A percentile compares a stretch with the other conserved stretches of the same genome.
Evolutionary conservation across 805 yeast species (phyloP).

Genomic region (Lachancea dasiensis): DNA sequence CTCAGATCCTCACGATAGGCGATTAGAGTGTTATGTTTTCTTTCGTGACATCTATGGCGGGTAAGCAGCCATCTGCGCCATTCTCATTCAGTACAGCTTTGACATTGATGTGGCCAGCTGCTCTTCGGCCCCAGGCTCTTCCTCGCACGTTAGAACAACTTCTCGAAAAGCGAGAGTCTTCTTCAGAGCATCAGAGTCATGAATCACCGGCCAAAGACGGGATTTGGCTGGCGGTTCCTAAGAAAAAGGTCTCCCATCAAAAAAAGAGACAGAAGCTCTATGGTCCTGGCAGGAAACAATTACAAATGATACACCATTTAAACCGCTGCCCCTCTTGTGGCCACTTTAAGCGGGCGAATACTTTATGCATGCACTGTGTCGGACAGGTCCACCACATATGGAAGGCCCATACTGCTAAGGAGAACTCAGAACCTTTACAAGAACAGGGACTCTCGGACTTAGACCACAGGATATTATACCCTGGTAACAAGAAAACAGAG

Average conservation of each 20-base stretch:
- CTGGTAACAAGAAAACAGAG: conserved; percentile 55
- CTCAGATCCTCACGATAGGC: too few species aligned
- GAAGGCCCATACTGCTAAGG: conserved; percentile 38
- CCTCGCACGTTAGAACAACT: conserved; percentile 37
- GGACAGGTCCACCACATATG: conserved; percentile 71
- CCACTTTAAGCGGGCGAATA: conserved; percentile 80
- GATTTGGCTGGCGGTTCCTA: conserved; percentile 84
- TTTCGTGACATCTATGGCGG: background rate
- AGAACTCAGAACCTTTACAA: conserved; percentile 24
- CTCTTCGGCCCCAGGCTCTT: conserved; percentile 12
- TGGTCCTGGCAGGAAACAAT: conserved; percentile 77
- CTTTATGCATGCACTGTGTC: conserved; percentile 89
- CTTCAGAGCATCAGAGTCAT: conserved; percentile 79
- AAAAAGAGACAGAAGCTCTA: conserved; percentile 79
- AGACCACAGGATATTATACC: conserved; percentile 64
- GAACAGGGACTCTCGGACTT: conserved; percentile 41
- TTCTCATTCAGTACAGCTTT: conserved; percentile 14
- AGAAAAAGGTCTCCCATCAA: conserved; percentile 84
- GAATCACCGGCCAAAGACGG: conserved; percentile 56
- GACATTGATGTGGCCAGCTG: conserved; percentile 12
- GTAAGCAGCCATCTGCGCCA: background rate
- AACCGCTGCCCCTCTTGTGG: conserved; percentile 97
- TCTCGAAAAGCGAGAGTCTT: conserved; percentile 30
- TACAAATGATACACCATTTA: conserved; percentile 66
- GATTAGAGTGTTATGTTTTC: too few species aligned